These are phyloP conservation scores for Artemisia annua DNA, from an alignment of 129 eudicot species.

Conservation along the genomic window DNA sequence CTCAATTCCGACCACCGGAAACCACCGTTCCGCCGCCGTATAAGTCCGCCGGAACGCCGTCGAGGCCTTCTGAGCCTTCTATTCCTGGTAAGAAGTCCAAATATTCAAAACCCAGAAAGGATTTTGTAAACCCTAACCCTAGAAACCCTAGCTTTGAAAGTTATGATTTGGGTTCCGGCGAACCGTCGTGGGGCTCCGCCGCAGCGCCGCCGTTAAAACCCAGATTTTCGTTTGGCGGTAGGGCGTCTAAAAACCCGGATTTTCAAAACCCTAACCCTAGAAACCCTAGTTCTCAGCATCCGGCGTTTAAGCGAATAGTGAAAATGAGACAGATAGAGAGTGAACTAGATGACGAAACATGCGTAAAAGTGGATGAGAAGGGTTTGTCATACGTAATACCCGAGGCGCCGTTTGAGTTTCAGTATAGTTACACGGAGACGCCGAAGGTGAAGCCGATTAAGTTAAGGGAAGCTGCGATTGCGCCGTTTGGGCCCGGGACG, in stretches of 20 bases:
- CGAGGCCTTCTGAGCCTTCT: constrained; percentile 80
- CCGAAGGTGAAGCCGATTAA: constrained; percentile 77
- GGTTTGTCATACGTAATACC: constrained; percentile 73
- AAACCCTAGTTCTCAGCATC: constrained; percentile 30
- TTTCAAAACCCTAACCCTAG: too few species aligned
- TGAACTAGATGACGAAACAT: constrained; percentile 28
- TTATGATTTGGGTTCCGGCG: too few species aligned
- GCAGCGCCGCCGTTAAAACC: too few species aligned
- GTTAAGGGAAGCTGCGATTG: constrained; percentile 77
- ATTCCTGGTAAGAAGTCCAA: constrained; percentile 79
- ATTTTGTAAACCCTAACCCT: neutral
- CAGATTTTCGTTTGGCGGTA: too few species aligned
- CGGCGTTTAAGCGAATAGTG: constrained; percentile 54
- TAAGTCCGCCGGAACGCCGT: constrained; percentile 78
- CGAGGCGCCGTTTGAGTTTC: constrained; percentile 87
- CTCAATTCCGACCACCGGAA: constrained; percentile 28
- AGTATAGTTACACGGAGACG: constrained; percentile 92
- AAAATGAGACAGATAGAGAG: constrained; percentile 31
- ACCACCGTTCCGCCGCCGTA: constrained; percentile 32
- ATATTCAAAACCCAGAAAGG: constrained; percentile 54
- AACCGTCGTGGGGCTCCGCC: too few species aligned
- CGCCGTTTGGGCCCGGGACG: constrained; percentile 81
- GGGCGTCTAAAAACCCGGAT: too few species aligned
- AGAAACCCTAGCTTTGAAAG: neutral
- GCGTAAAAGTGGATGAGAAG: constrained; percentile 47